phyloP scores from a whole-genome alignment of 139 green algal species.

The Chlamydomonas sphaeroides region DNA sequence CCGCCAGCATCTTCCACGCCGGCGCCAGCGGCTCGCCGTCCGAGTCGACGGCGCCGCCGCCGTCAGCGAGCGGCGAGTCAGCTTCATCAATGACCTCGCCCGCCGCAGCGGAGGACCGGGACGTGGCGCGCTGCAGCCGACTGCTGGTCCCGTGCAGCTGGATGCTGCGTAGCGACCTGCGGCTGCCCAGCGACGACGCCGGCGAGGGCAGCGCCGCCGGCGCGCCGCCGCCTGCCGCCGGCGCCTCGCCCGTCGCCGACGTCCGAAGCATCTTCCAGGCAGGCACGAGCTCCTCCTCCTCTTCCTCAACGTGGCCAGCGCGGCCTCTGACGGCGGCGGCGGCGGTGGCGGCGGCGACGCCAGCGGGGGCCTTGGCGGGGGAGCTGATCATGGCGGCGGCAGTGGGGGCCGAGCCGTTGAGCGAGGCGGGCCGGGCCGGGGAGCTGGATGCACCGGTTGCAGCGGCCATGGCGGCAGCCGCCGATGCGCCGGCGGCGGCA shows the following conservation, averaged over 20 bases:
- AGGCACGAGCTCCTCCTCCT: background rate
- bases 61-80: background rate
- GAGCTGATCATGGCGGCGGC: no score
- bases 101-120: background rate
- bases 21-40: background rate
- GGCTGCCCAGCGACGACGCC: background rate
- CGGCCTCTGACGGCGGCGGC: no score
- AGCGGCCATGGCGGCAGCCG: no score
- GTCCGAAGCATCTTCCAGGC: background rate
- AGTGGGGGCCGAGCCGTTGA: no score
- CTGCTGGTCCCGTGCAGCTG: background rate
- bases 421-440: no score
- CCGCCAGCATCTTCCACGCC: background rate
- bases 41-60: background rate
- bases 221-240: background rate
- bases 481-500: background rate
- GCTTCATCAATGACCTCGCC: no score
- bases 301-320: background rate
- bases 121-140: background rate
- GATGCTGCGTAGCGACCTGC: constrained; percentile 11
- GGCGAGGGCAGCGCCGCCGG: background rate
- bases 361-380: no score
- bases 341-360: no score
- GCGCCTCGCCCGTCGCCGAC: background rate
- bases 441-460: no score